A percentile compares a stretch with the other conserved stretches of the same genome.
phyloP scores from a whole-genome alignment of 176 grass and related monocot genomes.

The Olyra latifolia region DNA sequence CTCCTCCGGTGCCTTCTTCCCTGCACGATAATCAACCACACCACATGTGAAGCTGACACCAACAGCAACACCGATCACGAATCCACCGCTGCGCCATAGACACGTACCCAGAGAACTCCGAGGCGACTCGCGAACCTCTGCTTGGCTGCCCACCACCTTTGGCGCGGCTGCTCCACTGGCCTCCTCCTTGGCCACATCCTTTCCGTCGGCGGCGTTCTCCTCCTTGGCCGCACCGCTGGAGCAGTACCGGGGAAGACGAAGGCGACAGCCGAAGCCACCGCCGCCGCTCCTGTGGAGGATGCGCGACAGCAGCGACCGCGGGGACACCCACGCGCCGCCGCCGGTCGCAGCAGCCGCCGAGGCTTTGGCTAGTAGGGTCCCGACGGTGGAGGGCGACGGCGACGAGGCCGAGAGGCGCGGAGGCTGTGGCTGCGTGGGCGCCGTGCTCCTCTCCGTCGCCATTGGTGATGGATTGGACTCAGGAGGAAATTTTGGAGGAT shows the following conservation, averaged over 20 bases:
- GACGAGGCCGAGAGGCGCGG: conserved; percentile 9
- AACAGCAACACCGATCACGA: not conserved
- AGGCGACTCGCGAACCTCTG: conserved; percentile 13
- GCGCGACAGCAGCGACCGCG: conserved; percentile 48
- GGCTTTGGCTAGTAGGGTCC: conserved; percentile 19
- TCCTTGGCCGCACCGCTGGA: conserved; percentile 24
- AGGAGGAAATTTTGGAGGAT: conserved; percentile 1
- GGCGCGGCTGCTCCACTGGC: not conserved
- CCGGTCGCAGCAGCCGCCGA: not conserved
- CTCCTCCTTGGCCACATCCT: not conserved
- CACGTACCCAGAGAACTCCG: conserved; percentile 1
- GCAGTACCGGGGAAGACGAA: conserved; percentile 37
- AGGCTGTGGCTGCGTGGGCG: not conserved
- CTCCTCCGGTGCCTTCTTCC: conserved; percentile 46
- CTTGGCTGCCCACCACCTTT: not conserved
- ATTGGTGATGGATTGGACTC: not conserved
- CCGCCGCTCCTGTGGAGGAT: conserved; percentile 31
- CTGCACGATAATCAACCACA: conserved; percentile 32
- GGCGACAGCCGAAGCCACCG: conserved; percentile 32
- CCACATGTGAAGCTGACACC: not conserved
- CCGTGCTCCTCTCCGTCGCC: conserved; percentile 13
- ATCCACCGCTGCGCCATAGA: not conserved
- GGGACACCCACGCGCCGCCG: not conserved
- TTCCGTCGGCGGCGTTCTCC: not conserved
- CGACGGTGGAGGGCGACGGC: conserved; percentile 35